Evolutionary conservation across 176 grass and related monocot species (phyloP), one percentile per base, ranked within the genome.

Genomic region (Neostapfia colusana): DNA sequence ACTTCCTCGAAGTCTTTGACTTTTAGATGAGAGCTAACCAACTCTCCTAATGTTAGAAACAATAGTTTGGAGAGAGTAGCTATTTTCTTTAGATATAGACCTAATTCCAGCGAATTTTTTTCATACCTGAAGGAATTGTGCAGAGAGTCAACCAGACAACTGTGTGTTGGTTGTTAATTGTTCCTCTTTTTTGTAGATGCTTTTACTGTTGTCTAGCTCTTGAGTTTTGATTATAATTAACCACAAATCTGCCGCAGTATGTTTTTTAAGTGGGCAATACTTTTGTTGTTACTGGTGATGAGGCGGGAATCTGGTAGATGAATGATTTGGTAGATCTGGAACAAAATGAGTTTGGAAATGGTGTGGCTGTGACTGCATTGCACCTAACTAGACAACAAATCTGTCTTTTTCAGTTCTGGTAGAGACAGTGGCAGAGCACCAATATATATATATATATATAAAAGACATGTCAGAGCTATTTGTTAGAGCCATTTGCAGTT

Each of bases 311-410:
- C 6, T 61, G 40, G 10, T 56, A 24, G 20, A 49, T 76, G 18
- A 49, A 64, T 49, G 20, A 43, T 48, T 63, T 65, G 74, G 59
- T 65, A 35, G 74, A 77, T 65, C 42, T 36, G 18, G 43, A 65
- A 37, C 31, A 24, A 6, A 6, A 50, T 10, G 10, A 36, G 74
- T 63, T 63, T 60, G 35, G 18, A 45, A 55, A 63, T 46, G 25
- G 39, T 46, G 27, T 48, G 41, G 1, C 10, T 63, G 41, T 36
- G 28, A 18, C 20, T 77, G 74, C 27, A 34, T 28, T 38, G 43
- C 44, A 50, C 60, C 43, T 77, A 65, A 77, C 20, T 10, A 35
- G 2, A 65, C 28, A 77, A 65, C 28, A 77, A 65, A 65, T 77
- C 12, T 50, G 60, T 14, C 20, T 15, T 24, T 50, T 77, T 77